Percentiles rank a stretch among this genome's conserved stretches.
phyloP scores from a whole-genome alignment of 2,329 filamentous ascomycete species.

The Penicillium sp. region DNA sequence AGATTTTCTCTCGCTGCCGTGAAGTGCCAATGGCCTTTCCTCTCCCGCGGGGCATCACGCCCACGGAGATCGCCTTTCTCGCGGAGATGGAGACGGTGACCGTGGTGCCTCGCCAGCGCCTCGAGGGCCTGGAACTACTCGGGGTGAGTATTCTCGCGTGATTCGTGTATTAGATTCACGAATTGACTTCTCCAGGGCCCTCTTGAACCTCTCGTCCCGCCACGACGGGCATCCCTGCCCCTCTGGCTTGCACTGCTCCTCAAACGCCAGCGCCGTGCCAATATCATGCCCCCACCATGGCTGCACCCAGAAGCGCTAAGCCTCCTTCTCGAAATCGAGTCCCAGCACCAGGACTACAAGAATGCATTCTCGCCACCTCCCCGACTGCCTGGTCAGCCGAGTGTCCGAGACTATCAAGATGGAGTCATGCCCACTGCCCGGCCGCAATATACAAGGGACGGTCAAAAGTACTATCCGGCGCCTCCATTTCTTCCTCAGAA shows the following conservation, averaged over 20 bases:
- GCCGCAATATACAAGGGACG: constrained; percentile 39
- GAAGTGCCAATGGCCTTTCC: constrained; percentile 56
- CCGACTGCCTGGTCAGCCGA: constrained; percentile 54
- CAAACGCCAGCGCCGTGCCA: constrained; percentile 89
- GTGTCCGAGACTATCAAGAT: constrained; percentile 21
- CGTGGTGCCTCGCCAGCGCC: constrained; percentile 82
- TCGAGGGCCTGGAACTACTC: constrained; percentile 81
- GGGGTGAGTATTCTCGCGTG: constrained; percentile 61
- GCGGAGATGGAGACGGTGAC: constrained; percentile 98
- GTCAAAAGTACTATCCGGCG: constrained; percentile 46
- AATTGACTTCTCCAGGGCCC: constrained; percentile 60
- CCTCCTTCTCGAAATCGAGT: constrained; percentile 78
- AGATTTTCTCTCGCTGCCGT: not conserved
- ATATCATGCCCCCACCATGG: constrained; percentile 90
- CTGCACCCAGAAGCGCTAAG: constrained; percentile 72
- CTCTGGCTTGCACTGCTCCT: constrained; percentile 94
- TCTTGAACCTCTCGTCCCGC: constrained; percentile 73
- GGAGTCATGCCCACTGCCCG: constrained; percentile 24
- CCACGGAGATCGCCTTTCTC: constrained; percentile 86
- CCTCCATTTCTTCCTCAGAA: constrained; percentile 79
- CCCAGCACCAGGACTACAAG: constrained; percentile 58
- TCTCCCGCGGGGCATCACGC: constrained; percentile 67
- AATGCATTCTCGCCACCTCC: constrained; percentile 76
- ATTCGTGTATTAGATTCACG: not conserved
- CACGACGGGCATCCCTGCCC: constrained; percentile 74